These are phyloP conservation scores for Quercus tomentella DNA, from an alignment of 331 rosid species.

Conservation along the genomic window DNA sequence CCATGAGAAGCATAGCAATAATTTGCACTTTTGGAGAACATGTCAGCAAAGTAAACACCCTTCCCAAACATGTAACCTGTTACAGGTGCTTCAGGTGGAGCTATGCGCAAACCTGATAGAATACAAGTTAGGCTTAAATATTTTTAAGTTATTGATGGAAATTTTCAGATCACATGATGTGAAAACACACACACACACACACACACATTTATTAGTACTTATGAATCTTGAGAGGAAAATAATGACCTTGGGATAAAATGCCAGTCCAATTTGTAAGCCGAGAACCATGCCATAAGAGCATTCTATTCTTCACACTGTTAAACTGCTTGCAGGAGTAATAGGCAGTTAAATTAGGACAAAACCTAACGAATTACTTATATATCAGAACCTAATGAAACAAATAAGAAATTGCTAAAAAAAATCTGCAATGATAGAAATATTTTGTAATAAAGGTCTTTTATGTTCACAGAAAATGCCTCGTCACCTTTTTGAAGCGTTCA, in stretches of 20 bases:
- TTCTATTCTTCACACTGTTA: slow-evolving; percentile 59
- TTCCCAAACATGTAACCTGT: slow-evolving; percentile 98
- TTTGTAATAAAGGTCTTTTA: slow-evolving; percentile 1
- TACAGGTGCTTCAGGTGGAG: slow-evolving; percentile 97
- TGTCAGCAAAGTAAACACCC: slow-evolving; percentile 95
- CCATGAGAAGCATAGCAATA: slow-evolving; percentile 66
- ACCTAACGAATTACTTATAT: neutral
- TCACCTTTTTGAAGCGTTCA: slow-evolving; percentile 75
- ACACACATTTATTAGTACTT: neutral
- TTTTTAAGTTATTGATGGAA: slow-evolving; percentile 5
- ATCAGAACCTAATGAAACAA: neutral
- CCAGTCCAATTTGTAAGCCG: slow-evolving; percentile 97
- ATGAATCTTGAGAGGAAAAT: slow-evolving; percentile 5
- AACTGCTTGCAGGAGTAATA: slow-evolving; percentile 49
- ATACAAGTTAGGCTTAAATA: neutral
- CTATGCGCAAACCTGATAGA: slow-evolving; percentile 82
- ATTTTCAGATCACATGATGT: neutral
- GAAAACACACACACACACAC: neutral
- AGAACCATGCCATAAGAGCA: slow-evolving; percentile 98
- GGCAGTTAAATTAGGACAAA: neutral
- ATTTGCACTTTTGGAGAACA: slow-evolving; percentile 99
- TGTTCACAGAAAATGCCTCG: slow-evolving; percentile 10
- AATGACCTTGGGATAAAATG: slow-evolving; percentile 91
- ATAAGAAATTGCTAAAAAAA: slow-evolving; percentile 6
- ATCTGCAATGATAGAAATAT: neutral